Evolutionary conservation across 106 monocot species (phyloP), one percentile per base, ranked within the genome.

Genomic region (Platanthera zijinensis): DNA sequence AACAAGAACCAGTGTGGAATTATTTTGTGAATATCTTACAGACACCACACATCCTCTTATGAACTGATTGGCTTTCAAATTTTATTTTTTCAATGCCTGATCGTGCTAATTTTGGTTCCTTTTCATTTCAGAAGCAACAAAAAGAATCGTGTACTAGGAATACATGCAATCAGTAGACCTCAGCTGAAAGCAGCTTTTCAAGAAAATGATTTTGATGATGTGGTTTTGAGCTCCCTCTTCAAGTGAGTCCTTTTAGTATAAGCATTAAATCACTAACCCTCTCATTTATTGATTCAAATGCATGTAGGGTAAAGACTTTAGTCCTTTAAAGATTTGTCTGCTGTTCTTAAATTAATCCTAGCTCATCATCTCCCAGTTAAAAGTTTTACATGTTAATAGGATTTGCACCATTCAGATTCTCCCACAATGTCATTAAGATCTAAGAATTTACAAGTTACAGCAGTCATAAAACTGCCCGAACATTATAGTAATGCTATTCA

Each of bases 201-300:
- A 70, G 70, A 48, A 70, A 70, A 70, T 70, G 70, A 70, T 70
- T 70, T 47, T n/a, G 48, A 70, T 70, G 70, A 70, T 70, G 5
- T 70, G 48, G 70, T 48, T 47, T 70, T 70, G 70, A 70, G 48
- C 6, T 70, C 70, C 8, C 47, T 70, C 8, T 70, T 70, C 47
- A 70, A 48, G 70, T 70, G n/a, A 70, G 70, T 48, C 70, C 69
- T 15, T 48, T 70, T 17, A 5, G 48, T 48, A 47, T 47, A 0
- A 39, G 48, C 48, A 70, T 48, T n/a, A 48, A 70, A 48, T 8
- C 32, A 9, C 66, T 13, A 70, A 48, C 48, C 15, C 70, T 70
- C 15, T 48, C 46, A 46, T 48, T 48, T 70, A 70, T 48, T 70
- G 48, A n/a, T 70, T 5, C 70, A 15, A 70, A 17, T 7, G 25